Conservation (phyloP, 2,329 filamentous ascomycete genomes). For the Apiospora arundinis region DNA sequence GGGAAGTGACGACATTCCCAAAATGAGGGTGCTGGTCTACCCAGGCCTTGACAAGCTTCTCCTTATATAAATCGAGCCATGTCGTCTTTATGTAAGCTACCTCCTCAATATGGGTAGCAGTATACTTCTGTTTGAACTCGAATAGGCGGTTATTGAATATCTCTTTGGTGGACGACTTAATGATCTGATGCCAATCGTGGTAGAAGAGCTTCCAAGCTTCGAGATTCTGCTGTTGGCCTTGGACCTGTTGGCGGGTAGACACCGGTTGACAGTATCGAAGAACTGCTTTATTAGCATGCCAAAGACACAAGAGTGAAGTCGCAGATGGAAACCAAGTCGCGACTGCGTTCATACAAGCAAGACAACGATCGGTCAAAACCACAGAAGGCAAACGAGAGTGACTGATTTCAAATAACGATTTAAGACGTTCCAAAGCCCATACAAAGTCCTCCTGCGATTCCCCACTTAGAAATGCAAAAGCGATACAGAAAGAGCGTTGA, state of each 20-base stretch:
- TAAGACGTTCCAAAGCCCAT: slow-evolving; percentile 31
- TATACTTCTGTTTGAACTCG: slow-evolving; percentile 28
- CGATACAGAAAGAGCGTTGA: slow-evolving; percentile 32
- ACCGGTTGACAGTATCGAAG: slow-evolving; percentile 23
- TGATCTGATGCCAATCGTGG: slow-evolving; percentile 30
- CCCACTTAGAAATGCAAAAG: slow-evolving; percentile 32
- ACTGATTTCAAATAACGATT: slow-evolving; percentile 29
- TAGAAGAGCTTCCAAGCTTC: slow-evolving; percentile 30
- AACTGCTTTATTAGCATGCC: slow-evolving; percentile 31
- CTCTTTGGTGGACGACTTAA: slow-evolving; percentile 27
- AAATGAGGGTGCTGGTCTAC: slow-evolving; percentile 31
- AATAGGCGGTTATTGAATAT: slow-evolving; percentile 28
- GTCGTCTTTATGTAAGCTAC: slow-evolving; percentile 31
- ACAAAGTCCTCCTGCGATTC: slow-evolving; percentile 30
- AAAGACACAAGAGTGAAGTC: slow-evolving; percentile 28
- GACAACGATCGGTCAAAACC: slow-evolving; percentile 32
- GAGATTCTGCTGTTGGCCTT: background rate
- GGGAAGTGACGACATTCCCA: slow-evolving; percentile 29
- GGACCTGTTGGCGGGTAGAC: background rate
- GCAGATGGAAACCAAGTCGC: slow-evolving; percentile 25
- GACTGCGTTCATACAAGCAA: slow-evolving; percentile 30
- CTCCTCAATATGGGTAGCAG: slow-evolving; percentile 26
- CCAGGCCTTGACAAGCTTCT: slow-evolving; percentile 32
- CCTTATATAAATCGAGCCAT: slow-evolving; percentile 32
- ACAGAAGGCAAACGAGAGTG: slow-evolving; percentile 26